Evolutionary conservation across 2,329 filamentous ascomycete genomes (phyloP).

Genomic region (Fusarium caatingaense): DNA sequence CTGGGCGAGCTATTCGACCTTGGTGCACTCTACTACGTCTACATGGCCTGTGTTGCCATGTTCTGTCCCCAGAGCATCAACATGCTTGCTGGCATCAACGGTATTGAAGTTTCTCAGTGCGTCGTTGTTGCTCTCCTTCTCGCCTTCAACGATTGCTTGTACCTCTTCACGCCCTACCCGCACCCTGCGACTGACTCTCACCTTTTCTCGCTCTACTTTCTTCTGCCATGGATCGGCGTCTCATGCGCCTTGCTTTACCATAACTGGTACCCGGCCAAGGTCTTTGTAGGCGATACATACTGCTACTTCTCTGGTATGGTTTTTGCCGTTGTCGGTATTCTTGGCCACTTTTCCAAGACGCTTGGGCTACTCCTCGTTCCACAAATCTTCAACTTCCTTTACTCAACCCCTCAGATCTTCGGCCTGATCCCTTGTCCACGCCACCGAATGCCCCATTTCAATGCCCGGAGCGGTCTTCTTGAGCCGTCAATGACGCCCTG

Average conservation of each 20-base stretch:
- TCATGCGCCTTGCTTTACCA: slow-evolving; percentile 87
- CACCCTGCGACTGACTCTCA: slow-evolving; percentile 97
- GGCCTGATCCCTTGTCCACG: slow-evolving; percentile 90
- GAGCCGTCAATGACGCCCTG: slow-evolving; percentile 88
- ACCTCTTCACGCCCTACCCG: slow-evolving; percentile 84
- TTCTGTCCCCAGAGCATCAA: slow-evolving; percentile 99
- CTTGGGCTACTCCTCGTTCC: slow-evolving; percentile 89
- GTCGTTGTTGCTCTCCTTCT: slow-evolving; percentile 88
- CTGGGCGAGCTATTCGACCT: slow-evolving; percentile 88
- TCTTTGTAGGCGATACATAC: slow-evolving; percentile 98
- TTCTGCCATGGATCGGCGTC: slow-evolving; percentile 93
- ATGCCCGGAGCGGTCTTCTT: slow-evolving; percentile 82
- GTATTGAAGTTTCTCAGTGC: slow-evolving; percentile 95
- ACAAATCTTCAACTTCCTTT: slow-evolving; percentile 96
- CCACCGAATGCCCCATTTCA: slow-evolving; percentile 91
- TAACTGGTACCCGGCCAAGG: slow-evolving; percentile 95
- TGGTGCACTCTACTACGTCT: slow-evolving; percentile 87
- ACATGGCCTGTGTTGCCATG: slow-evolving; percentile 96
- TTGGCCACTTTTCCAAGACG: slow-evolving; percentile 98
- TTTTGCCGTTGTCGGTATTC: slow-evolving; percentile 95
- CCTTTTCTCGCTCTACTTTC: slow-evolving; percentile 93
- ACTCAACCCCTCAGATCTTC: slow-evolving; percentile 92
- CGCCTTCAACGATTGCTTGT: slow-evolving; percentile 87
- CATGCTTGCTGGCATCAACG: slow-evolving; percentile 99
- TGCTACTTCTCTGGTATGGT: slow-evolving; percentile 99